These are phyloP conservation scores for Hsuehochloa calcarea DNA, from an alignment of 176 grass and related monocot genomes.

Conservation along the genomic window DNA sequence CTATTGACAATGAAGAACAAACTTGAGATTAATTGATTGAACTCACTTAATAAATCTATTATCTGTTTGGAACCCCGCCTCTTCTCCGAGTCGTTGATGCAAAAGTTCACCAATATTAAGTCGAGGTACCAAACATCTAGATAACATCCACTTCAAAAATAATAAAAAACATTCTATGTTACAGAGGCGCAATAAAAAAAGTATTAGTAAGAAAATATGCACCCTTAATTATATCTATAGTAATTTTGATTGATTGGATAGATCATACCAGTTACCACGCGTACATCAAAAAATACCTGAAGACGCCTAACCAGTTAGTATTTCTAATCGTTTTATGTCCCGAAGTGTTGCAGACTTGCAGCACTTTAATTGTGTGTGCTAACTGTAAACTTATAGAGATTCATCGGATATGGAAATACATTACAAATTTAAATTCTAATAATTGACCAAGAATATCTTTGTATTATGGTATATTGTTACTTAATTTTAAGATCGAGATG, in stretches of 20 bases:
- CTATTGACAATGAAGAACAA: not conserved
- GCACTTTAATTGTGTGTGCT: not conserved
- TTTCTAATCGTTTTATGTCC: not conserved
- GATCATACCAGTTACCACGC: too few relatives aligned
- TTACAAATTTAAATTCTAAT: not conserved
- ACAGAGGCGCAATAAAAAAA: not conserved
- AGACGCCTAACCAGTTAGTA: not conserved
- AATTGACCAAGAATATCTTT: not conserved
- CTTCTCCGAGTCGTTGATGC: conserved; percentile 48
- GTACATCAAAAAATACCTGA: not conserved
- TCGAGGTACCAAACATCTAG: not conserved
- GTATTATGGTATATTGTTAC: not conserved
- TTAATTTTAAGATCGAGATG: not conserved
- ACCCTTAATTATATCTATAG: not conserved
- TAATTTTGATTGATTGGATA: not conserved
- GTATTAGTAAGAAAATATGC: not conserved
- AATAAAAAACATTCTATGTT: not conserved
- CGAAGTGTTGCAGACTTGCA: not conserved
- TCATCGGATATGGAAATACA: not conserved
- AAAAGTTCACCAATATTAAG: not conserved
- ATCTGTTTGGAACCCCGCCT: conserved; percentile 52
- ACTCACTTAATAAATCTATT: conserved; percentile 89
- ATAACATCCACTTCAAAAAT: not conserved
- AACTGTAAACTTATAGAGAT: not conserved
- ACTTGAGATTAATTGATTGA: not conserved